phyloP scores from a whole-genome alignment of 2,329 filamentous ascomycete species.

The Aspergillus versicolor region DNA sequence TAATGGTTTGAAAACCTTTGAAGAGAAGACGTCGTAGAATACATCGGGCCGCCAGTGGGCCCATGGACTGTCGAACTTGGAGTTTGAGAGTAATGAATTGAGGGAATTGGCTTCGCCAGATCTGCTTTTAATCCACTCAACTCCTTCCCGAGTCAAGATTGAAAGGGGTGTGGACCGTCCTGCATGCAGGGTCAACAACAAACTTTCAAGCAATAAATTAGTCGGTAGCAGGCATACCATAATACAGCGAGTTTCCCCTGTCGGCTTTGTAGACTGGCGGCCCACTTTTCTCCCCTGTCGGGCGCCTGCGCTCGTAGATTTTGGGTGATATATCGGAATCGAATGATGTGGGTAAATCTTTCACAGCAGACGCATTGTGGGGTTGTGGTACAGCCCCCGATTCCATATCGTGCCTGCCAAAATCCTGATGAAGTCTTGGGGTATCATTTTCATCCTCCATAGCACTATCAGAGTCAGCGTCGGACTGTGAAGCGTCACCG shows the following conservation, averaged over 20 bases:
- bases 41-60: constrained; percentile 95
- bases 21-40: constrained; percentile 83
- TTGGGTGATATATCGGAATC: constrained; percentile 18
- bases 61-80: constrained; percentile 84
- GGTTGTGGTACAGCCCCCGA: background rate
- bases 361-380: background rate
- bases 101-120: constrained; percentile 91
- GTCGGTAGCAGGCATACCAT: constrained; percentile 39
- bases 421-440: constrained; percentile 17
- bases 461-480: constrained; percentile 14
- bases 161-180: constrained; percentile 92
- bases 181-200: constrained; percentile 33
- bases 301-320: constrained; percentile 30
- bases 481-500: constrained; percentile 24
- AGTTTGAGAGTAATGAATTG: constrained; percentile 78
- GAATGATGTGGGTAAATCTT: background rate
- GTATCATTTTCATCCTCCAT: constrained; percentile 41
- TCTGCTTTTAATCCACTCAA: constrained; percentile 95
- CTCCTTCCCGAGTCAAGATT: constrained; percentile 92
- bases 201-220: too few relatives aligned
- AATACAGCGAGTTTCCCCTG: constrained; percentile 82
- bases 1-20: constrained; percentile 74
- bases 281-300: constrained; percentile 45
- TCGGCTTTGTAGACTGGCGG: constrained; percentile 85
- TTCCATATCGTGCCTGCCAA: constrained; percentile 6